Evolutionary conservation across 1,284 basidiomycete species (phyloP).

Genomic region (Ganoderma resinaceum): DNA sequence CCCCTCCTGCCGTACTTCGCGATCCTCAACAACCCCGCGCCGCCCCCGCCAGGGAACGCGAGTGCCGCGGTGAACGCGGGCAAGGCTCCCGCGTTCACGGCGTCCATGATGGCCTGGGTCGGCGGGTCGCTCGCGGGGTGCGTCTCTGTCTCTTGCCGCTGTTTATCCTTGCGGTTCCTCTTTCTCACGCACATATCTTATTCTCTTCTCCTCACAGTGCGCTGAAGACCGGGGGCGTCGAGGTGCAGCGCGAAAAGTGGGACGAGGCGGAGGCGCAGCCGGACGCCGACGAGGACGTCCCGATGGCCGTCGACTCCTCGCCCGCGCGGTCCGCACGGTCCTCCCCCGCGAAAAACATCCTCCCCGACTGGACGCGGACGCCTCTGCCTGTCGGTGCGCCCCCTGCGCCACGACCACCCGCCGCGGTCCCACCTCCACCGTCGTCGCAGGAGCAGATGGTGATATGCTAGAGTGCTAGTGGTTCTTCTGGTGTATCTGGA

Average conservation of each 20-base stretch:
- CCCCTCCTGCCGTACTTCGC: constrained; percentile 75
- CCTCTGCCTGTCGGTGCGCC: constrained; percentile 69
- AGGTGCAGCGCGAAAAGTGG: constrained; percentile 85
- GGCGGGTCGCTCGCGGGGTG: constrained; percentile 92
- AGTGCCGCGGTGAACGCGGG: constrained; percentile 63
- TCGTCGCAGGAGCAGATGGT: constrained; percentile 41
- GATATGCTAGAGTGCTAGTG: constrained; percentile 30
- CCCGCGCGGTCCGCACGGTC: constrained; percentile 30
- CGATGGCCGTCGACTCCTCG: constrained; percentile 33
- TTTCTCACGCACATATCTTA: not conserved
- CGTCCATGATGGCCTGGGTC: constrained; percentile 87
- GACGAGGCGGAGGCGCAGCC: constrained; percentile 66
- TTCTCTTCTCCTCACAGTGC: constrained; percentile 48
- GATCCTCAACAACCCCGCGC: constrained; percentile 84
- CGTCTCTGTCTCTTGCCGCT: constrained; percentile 35
- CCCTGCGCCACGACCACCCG: constrained; percentile 47
- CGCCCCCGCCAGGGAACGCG: constrained; percentile 46
- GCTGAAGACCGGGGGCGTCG: constrained; percentile 85
- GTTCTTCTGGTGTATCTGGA: not conserved
- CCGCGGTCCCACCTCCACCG: constrained; percentile 21
- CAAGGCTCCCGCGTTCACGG: constrained; percentile 85
- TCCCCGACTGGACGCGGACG: constrained; percentile 84
- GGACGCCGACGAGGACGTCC: constrained; percentile 46
- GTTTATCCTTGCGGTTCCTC: not conserved
- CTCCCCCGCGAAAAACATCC: constrained; percentile 45